Evolutionary conservation across 768 basidiomycete genomes (phyloP), one percentile per base, ranked within the genome.

Genomic region (Psilocybe sp.): DNA sequence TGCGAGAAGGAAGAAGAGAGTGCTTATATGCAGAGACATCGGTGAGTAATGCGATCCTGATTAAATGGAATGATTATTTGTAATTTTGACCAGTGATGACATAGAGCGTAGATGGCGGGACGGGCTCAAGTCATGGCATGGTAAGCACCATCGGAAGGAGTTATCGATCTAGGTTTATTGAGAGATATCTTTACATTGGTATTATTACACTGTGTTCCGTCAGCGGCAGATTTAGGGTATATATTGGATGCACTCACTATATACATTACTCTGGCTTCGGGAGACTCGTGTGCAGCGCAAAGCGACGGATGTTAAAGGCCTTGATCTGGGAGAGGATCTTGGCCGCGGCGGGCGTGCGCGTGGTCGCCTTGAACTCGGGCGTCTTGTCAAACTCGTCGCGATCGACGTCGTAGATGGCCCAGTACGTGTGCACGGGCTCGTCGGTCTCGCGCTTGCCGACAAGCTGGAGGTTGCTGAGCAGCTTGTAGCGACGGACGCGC

Each of bases 391-490:
- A 69, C 5, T 59, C 54, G 15, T 52, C 53, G 16, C 20, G 50
- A 18, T 60, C 55, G 18, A 60, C 62, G 6, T 68, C 66, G 56
- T 74, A 66, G n/a, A 71, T 32, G 2, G 66, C 65, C 15, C 72
- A 52, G 43, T 70, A 71, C 42, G 67, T 67, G 54, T 48, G 54
- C 5, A 55, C 52, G 1, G 56, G 53, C 40, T 56, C 51, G 18
- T 56, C 53, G 10, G 51, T 23, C 19, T 53, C 54, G 11, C 55
- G 40, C 44, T 47, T 51, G 13, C 49, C 54, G 10, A 43, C 52
- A 14, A 64, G 43, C 35, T 60, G 53, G 34, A 46, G 55, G 42
- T 52, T 51, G 9, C 57, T 53, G 32, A 61, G 42, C 8, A 71
- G 51, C 33, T 61, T 60, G 59, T 55, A 73, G 20, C 71, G 57